phyloP scores from a whole-genome alignment of 768 basidiomycete genomes.

The Mrakia hoshinonis region DNA sequence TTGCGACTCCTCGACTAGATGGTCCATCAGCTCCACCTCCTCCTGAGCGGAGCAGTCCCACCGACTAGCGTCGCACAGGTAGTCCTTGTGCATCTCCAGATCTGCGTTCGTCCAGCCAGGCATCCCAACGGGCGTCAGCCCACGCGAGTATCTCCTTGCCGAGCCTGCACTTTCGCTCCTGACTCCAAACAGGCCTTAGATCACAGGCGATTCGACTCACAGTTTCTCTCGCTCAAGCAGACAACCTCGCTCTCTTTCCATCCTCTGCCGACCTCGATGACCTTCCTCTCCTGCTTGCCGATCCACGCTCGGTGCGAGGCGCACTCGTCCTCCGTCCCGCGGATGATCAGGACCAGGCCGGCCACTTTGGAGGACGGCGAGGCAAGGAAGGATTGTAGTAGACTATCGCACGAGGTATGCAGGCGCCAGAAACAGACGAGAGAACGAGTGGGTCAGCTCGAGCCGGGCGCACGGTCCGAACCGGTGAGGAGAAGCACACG shows the following conservation, averaged over 20 bases:
- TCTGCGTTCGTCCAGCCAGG: neutral
- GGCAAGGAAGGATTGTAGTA: constrained; percentile 15
- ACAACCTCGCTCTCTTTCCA: neutral
- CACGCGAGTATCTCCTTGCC: neutral
- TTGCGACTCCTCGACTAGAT: neutral
- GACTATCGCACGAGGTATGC: neutral
- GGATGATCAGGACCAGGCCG: constrained; percentile 10
- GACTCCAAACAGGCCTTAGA: no score
- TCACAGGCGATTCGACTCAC: neutral
- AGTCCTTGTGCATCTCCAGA: constrained; percentile 25
- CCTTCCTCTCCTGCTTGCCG: neutral
- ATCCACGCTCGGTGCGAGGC: neutral
- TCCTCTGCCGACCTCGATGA: neutral
- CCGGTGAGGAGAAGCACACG: neutral
- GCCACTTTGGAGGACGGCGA: constrained; percentile 8
- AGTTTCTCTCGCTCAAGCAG: constrained; percentile 9
- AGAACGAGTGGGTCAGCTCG: neutral
- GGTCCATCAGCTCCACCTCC: constrained; percentile 9
- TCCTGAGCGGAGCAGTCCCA: constrained; percentile 19
- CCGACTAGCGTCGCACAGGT: constrained; percentile 9
- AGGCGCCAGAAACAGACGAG: no score
- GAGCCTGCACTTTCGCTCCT: neutral
- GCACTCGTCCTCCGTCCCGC: constrained; percentile 3
- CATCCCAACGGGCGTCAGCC: neutral
- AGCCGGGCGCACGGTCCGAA: neutral